phyloP scores from a whole-genome alignment of 805 yeast species.

The Wickerhamomyces strasburgensis region DNA sequence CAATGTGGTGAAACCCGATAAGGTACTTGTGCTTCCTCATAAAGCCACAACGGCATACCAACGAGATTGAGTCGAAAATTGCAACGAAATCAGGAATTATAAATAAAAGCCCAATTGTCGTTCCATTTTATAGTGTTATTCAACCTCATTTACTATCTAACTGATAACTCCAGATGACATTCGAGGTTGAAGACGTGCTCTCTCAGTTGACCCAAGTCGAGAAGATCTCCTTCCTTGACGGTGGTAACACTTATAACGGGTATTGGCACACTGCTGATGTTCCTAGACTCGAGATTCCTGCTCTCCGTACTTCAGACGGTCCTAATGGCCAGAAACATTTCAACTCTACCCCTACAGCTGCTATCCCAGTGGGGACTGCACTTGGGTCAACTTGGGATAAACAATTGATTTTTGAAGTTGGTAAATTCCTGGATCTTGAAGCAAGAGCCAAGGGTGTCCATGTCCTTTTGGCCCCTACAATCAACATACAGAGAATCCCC shows the following conservation, averaged over 20 bases:
- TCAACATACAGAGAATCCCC: conserved; percentile 52
- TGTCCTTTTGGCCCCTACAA: conserved; percentile 41
- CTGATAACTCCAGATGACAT: not conserved
- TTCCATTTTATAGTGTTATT: too few relatives aligned
- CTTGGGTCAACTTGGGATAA: conserved; percentile 51
- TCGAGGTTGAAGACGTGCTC: conserved; percentile 17
- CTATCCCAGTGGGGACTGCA: conserved; percentile 57
- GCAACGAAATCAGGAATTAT: too few relatives aligned
- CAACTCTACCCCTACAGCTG: conserved; percentile 45
- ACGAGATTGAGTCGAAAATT: too few relatives aligned
- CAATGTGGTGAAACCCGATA: too few relatives aligned
- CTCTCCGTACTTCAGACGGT: conserved; percentile 47
- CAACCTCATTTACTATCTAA: too few relatives aligned
- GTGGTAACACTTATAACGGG: conserved; percentile 29
- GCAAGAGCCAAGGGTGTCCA: conserved; percentile 49
- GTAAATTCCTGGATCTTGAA: conserved; percentile 47
- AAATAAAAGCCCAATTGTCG: too few relatives aligned
- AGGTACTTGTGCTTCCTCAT: too few relatives aligned
- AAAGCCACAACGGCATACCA: too few relatives aligned
- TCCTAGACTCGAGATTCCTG: conserved; percentile 36
- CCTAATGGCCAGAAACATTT: conserved; percentile 55
- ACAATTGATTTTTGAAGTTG: conserved; percentile 40
- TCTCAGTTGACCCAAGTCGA: conserved; percentile 12
- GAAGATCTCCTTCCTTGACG: conserved; percentile 21
- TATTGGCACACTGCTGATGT: conserved; percentile 41